Conservation (phyloP, 495 filamentous ascomycete species). For the Geopyxis carbonaria region DNA sequence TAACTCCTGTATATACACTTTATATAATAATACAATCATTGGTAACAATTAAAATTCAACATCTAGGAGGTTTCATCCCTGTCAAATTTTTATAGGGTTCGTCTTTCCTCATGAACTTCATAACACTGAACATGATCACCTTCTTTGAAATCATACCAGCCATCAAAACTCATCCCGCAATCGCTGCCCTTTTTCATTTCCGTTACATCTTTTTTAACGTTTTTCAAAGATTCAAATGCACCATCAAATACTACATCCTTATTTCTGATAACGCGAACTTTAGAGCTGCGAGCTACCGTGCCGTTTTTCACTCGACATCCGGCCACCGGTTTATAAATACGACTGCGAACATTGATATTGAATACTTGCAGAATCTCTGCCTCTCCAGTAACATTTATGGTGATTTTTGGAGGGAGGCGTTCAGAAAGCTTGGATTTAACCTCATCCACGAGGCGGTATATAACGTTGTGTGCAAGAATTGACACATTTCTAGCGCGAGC, state of each 20-base stretch:
- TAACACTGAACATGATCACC: slow-evolving; percentile 80
- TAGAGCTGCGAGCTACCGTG: slow-evolving; percentile 38
- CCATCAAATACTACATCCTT: slow-evolving; percentile 57
- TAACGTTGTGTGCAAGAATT: slow-evolving; percentile 77
- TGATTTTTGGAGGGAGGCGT: slow-evolving; percentile 46
- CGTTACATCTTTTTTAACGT: slow-evolving; percentile 73
- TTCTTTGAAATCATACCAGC: slow-evolving; percentile 56
- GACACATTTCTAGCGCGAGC: slow-evolving; percentile 53
- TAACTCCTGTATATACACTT: too few species aligned
- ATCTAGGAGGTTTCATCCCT: too few species aligned
- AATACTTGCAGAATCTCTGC: slow-evolving; percentile 74
- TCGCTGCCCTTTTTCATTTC: slow-evolving; percentile 84
- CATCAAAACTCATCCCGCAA: slow-evolving; percentile 75
- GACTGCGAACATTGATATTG: slow-evolving; percentile 59
- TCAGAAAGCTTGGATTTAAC: slow-evolving; percentile 52
- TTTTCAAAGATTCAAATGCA: slow-evolving; percentile 69
- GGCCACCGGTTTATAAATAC: slow-evolving; percentile 53
- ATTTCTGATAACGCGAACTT: slow-evolving; percentile 56
- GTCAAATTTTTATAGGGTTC: slow-evolving; percentile 44
- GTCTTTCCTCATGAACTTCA: slow-evolving; percentile 59
- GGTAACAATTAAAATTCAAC: too few species aligned
- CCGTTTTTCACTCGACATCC: slow-evolving; percentile 83
- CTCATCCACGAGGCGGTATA: slow-evolving; percentile 78
- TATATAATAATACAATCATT: too few species aligned
- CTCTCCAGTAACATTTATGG: slow-evolving; percentile 59